A percentile compares a stretch with the other conserved stretches of the same genome.
These are phyloP conservation scores for Phytophthora idaei DNA, from an alignment of 352 stramenopile genomes.

Conservation along the genomic window DNA sequence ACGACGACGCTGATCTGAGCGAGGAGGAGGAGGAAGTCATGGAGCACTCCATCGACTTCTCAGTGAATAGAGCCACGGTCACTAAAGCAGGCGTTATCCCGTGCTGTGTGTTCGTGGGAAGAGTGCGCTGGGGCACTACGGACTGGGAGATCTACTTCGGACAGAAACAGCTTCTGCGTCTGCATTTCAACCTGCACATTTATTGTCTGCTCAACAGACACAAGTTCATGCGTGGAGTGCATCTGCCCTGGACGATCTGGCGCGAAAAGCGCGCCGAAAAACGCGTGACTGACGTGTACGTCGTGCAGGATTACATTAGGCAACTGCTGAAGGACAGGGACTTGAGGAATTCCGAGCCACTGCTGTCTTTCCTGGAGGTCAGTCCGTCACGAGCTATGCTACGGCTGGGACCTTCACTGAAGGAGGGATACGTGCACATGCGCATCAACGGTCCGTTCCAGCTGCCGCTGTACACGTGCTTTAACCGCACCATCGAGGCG, in stretches of 20 bases:
- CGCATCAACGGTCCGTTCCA: conserved; percentile 89
- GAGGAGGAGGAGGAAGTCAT: conserved; percentile 72
- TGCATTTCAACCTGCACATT: conserved; percentile 68
- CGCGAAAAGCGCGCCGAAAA: conserved; percentile 81
- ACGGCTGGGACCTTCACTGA: conserved; percentile 76
- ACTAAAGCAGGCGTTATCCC: conserved; percentile 71
- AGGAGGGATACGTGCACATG: conserved; percentile 91
- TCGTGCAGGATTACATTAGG: conserved; percentile 81
- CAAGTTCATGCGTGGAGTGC: conserved; percentile 49
- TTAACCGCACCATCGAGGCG: conserved; percentile 82
- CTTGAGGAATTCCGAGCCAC: conserved; percentile 73
- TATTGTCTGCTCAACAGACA: conserved; percentile 58
- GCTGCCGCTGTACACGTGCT: conserved; percentile 84
- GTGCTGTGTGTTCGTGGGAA: conserved; percentile 83
- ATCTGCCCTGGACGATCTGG: conserved; percentile 81
- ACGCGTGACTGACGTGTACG: conserved; percentile 66
- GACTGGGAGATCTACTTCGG: conserved; percentile 89
- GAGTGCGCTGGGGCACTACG: conserved; percentile 75
- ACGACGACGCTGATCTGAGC: conserved; percentile 54
- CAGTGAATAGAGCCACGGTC: conserved; percentile 73
- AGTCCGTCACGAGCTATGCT: conserved; percentile 78
- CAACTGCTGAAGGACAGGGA: conserved; percentile 64
- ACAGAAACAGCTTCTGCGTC: conserved; percentile 82
- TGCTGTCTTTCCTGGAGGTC: conserved; percentile 83
- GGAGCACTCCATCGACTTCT: conserved; percentile 76